A percentile compares a stretch with the other conserved stretches of the same genome.
Evolutionary conservation across 106 monocot genomes (phyloP).

Genomic region (Platanthera guangdongensis): DNA sequence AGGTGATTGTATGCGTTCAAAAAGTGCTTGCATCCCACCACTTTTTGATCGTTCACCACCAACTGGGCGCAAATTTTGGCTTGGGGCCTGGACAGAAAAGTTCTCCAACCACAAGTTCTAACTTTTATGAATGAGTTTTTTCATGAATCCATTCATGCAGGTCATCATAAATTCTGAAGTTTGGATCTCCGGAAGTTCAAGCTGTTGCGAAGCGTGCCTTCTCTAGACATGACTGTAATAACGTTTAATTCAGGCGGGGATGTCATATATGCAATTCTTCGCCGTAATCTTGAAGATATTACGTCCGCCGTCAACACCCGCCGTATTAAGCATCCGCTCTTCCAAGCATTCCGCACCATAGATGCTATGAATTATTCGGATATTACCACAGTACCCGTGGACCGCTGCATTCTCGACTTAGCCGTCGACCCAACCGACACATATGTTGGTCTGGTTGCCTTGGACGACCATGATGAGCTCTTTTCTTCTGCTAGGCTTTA

Average conservation of each 20-base stretch:
- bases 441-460: constrained; percentile 72
- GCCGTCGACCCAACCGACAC: constrained; percentile 72
- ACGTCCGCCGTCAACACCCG: constrained; percentile 70
- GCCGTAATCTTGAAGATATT: constrained; percentile 83
- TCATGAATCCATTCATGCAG: constrained; percentile 15
- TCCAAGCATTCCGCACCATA: constrained; percentile 88
- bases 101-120: too few species aligned
- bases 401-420: constrained; percentile 86
- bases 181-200: constrained; percentile 92
- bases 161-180: constrained; percentile 96
- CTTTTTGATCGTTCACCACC: too few species aligned
- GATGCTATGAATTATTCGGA: constrained; percentile 84
- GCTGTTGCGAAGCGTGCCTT: constrained; percentile 79
- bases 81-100: too few species aligned
- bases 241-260: constrained; percentile 75
- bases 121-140: too few species aligned
- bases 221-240: constrained; percentile 87
- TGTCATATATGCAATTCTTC: constrained; percentile 85
- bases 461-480: constrained; percentile 92
- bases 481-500: constrained; percentile 80
- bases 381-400: constrained; percentile 81
- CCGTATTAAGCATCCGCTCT: constrained; percentile 67
- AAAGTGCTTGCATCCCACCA: too few species aligned
- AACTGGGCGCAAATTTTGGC: too few species aligned
- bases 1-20: too few species aligned